A percentile compares a stretch with the other conserved stretches of the same genome.
Evolutionary conservation across 129 eudicot genomes (phyloP).

Genomic region (Pulicaria dysenterica): DNA sequence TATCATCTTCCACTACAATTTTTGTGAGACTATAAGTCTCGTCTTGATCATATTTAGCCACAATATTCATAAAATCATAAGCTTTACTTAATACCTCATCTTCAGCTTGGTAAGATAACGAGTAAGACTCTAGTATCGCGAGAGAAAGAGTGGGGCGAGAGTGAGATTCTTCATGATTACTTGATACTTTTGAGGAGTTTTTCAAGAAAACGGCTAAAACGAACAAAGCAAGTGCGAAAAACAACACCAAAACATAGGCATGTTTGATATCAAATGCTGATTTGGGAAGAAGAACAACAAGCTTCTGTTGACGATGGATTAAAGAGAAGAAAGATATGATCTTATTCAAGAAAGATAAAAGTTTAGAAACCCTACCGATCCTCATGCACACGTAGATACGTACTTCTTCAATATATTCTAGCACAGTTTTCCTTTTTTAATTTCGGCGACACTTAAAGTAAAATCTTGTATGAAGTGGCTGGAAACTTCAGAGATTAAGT

Average conservation of each 20-base stretch:
- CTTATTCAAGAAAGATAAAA: constrained; percentile 19
- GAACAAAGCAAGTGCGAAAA: constrained; percentile 27
- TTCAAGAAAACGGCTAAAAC: constrained; percentile 19
- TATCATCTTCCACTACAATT: neutral
- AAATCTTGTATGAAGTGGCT: neutral
- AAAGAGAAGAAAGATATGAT: constrained; percentile 21
- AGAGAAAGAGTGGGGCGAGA: neutral
- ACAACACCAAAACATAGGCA: constrained; percentile 24
- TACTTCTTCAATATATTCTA: neutral
- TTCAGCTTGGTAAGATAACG: constrained; percentile 27
- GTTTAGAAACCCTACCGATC: constrained; percentile 19
- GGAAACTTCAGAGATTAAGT: neutral
- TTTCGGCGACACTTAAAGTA: constrained; percentile 9
- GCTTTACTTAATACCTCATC: constrained; percentile 14
- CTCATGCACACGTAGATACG: constrained; percentile 22
- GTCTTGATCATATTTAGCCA: neutral
- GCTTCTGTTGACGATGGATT: constrained; percentile 10
- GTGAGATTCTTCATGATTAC: neutral
- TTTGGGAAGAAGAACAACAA: constrained; percentile 23
- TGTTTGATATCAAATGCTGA: constrained; percentile 11
- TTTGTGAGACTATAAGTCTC: constrained; percentile 12
- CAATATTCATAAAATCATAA: constrained; percentile 1
- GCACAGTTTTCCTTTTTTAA: constrained; percentile 12
- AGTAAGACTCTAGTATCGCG: constrained; percentile 18
- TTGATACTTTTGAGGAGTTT: constrained; percentile 23